Percentiles rank a stretch among this genome's conserved stretches.
phyloP scores from a whole-genome alignment of 208 protist species.

The Leishmania aethiopica region DNA sequence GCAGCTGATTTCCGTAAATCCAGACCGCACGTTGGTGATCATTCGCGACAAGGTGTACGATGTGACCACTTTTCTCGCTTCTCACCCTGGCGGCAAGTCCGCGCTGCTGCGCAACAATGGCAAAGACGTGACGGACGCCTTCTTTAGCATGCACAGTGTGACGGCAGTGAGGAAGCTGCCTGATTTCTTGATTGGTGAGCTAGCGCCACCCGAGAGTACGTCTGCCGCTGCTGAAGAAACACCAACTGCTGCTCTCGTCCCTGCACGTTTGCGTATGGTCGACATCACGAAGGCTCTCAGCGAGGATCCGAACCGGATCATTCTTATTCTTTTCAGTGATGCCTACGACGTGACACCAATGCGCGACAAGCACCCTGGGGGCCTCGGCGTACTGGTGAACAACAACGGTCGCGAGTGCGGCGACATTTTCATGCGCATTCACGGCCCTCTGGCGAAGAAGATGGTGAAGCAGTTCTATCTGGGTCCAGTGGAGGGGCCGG shows the following conservation, averaged over 20 bases:
- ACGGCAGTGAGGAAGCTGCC: constrained; percentile 18
- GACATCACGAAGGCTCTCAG: constrained; percentile 30
- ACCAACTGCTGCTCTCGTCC: not conserved
- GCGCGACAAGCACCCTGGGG: constrained; percentile 52
- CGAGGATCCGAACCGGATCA: constrained; percentile 29
- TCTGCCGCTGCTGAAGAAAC: not conserved
- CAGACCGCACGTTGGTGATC: constrained; percentile 36
- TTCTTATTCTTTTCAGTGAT: constrained; percentile 55
- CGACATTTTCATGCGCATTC: constrained; percentile 71
- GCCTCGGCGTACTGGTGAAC: constrained; percentile 40
- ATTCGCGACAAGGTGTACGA: constrained; percentile 87
- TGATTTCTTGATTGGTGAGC: constrained; percentile 21
- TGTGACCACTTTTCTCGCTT: constrained; percentile 68
- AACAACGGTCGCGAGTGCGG: constrained; percentile 69
- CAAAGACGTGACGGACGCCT: constrained; percentile 41
- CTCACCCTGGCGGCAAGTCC: constrained; percentile 78
- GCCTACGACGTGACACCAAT: constrained; percentile 65
- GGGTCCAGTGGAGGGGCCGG: constrained; percentile 29
- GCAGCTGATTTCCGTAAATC: constrained; percentile 21
- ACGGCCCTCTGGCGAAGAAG: constrained; percentile 48
- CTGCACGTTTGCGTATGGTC: constrained; percentile 19
- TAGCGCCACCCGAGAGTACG: constrained; percentile 9
- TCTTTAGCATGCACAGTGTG: constrained; percentile 35
- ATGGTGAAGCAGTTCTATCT: constrained; percentile 48
- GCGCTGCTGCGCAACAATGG: constrained; percentile 43